A percentile compares a stretch with the other conserved stretches of the same genome.
phyloP scores from a whole-genome alignment of 2,329 filamentous ascomycete species.

The Arthrobotrys megalospora region DNA sequence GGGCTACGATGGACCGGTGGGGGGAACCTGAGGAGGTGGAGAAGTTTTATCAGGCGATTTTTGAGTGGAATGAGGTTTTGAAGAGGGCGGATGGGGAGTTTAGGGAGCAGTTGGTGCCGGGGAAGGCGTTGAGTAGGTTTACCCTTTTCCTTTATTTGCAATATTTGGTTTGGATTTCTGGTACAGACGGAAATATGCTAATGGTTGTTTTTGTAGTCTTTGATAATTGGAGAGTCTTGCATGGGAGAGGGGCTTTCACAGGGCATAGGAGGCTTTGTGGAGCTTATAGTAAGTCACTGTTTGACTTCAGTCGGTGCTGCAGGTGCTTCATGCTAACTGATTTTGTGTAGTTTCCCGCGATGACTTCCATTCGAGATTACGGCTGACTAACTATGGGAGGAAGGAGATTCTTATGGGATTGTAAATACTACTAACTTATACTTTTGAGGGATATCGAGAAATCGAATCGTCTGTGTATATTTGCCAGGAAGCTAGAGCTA shows the following conservation, averaged over 20 bases:
- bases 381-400: constrained; percentile 76
- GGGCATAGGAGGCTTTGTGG: constrained; percentile 91
- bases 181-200: too few relatives aligned
- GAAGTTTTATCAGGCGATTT: constrained; percentile 85
- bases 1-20: constrained; percentile 77
- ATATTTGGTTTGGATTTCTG: constrained; percentile 62
- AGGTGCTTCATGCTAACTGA: constrained; percentile 44
- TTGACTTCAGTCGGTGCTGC: neutral
- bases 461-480: constrained; percentile 1
- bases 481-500: neutral
- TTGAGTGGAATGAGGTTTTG: constrained; percentile 80
- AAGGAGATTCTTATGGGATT: constrained; percentile 63
- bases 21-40: constrained; percentile 69
- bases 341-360: constrained; percentile 78
- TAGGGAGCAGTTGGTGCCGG: constrained; percentile 85
- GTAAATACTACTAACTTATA: constrained; percentile 54
- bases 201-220: constrained; percentile 75
- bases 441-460: neutral
- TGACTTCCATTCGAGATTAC: constrained; percentile 83
- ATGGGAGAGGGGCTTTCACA: constrained; percentile 86
- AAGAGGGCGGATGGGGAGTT: constrained; percentile 78
- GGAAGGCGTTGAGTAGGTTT: constrained; percentile 79
- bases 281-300: constrained; percentile 80
- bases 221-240: constrained; percentile 94
- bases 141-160: neutral